Evolutionary conservation across 495 filamentous ascomycete genomes (phyloP).

Genomic region (Polyplosphaeria fusca): DNA sequence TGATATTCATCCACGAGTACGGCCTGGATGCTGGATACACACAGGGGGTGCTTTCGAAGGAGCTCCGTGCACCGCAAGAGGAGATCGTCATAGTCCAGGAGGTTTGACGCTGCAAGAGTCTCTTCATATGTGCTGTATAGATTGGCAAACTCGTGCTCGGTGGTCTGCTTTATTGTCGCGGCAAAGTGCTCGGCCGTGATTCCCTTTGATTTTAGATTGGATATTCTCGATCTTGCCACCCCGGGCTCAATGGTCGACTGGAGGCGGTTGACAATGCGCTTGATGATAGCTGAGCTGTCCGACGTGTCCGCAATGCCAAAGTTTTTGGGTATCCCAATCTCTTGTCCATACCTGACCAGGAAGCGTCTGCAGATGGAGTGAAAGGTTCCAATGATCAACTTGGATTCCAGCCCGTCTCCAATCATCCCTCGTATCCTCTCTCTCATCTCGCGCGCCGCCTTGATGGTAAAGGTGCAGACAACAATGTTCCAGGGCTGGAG

Average conservation of each 20-base stretch:
- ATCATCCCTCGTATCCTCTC: slow-evolving; percentile 75
- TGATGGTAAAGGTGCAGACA: slow-evolving; percentile 96
- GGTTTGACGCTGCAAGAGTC: slow-evolving; percentile 68
- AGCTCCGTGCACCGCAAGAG: slow-evolving; percentile 81
- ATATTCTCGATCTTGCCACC: slow-evolving; percentile 71
- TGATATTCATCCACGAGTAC: slow-evolving; percentile 98
- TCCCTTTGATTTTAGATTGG: slow-evolving; percentile 77
- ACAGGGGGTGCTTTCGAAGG: slow-evolving; percentile 71
- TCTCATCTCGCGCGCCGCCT: slow-evolving; percentile 95
- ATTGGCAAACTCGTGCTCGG: slow-evolving; percentile 69
- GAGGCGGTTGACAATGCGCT: slow-evolving; percentile 70
- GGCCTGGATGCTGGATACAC: slow-evolving; percentile 84
- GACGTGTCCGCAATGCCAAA: slow-evolving; percentile 92
- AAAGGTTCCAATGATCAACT: slow-evolving; percentile 88
- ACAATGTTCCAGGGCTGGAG: slow-evolving; percentile 88
- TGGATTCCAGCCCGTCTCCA: slow-evolving; percentile 71
- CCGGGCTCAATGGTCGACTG: slow-evolving; percentile 64
- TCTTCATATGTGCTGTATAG: slow-evolving; percentile 79
- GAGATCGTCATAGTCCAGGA: slow-evolving; percentile 95
- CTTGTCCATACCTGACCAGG: slow-evolving; percentile 76
- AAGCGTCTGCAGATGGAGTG: slow-evolving; percentile 90
- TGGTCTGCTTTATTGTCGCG: slow-evolving; percentile 50
- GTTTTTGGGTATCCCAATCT: slow-evolving; percentile 75
- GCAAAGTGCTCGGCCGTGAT: slow-evolving; percentile 47
- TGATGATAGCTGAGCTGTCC: slow-evolving; percentile 73